Conservation (phyloP, 345 rosid species). For the Psidium friedrichsthalianum region DNA sequence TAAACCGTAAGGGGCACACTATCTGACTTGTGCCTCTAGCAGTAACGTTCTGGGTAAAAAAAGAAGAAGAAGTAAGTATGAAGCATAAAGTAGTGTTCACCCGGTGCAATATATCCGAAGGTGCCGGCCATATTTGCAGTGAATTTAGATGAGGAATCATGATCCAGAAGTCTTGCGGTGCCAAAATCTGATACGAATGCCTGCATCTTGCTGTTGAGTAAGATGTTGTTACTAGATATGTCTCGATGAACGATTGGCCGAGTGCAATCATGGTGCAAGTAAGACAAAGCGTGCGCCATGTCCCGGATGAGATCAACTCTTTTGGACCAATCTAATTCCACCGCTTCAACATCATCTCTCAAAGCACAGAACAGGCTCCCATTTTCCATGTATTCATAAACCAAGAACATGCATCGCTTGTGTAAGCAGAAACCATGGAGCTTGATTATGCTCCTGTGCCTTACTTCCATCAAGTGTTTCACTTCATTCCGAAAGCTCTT, state of each 20-base stretch:
- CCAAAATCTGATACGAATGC: constrained; percentile 9
- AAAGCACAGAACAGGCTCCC: background rate
- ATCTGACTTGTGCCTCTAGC: background rate
- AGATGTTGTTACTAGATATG: constrained; percentile 10
- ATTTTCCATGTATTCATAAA: background rate
- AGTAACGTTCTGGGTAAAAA: background rate
- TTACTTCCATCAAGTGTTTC: background rate
- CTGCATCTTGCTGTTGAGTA: background rate
- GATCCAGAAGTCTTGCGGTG: background rate
- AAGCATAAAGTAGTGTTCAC: background rate
- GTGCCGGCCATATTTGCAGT: constrained; percentile 1
- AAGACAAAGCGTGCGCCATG: background rate
- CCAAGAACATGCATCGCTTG: background rate
- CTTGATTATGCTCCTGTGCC: background rate
- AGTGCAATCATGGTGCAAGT: constrained; percentile 5
- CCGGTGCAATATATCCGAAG: background rate
- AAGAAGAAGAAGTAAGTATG: too few relatives aligned
- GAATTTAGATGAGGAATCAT: background rate
- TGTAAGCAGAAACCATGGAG: background rate
- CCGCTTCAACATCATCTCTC: background rate
- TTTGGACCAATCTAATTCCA: constrained; percentile 1
- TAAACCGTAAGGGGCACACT: too few relatives aligned
- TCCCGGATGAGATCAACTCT: background rate
- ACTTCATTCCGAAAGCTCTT: constrained; percentile 1
- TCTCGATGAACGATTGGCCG: constrained; percentile 10